Evolutionary conservation across 371 early-diverging fungal genomes (phyloP).

Genomic region (Scutellospora calospora): DNA sequence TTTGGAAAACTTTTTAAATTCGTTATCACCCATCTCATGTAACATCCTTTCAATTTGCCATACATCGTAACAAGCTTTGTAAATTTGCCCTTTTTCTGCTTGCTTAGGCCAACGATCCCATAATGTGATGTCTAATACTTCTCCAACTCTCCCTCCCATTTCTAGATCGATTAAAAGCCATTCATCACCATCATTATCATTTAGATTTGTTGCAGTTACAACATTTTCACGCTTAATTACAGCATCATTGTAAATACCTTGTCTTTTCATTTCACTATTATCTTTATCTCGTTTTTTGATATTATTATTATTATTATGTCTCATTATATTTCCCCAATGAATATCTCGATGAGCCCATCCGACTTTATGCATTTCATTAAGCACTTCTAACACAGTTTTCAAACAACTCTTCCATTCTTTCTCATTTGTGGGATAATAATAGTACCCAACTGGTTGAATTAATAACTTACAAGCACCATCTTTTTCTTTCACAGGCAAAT

Average conservation of each 20-base stretch:
- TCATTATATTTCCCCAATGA: constrained; percentile 20
- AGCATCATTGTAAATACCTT: too few relatives aligned
- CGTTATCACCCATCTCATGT: neutral
- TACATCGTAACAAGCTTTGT: neutral
- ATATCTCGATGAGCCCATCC: constrained; percentile 14
- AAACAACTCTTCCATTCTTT: neutral
- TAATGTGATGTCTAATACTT: neutral
- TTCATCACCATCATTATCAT: neutral
- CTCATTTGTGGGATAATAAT: constrained; percentile 10
- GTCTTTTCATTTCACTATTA: too few relatives aligned
- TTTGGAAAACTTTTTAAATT: neutral
- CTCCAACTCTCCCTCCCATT: neutral
- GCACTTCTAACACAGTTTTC: constrained; percentile 10
- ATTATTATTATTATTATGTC: neutral
- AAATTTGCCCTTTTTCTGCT: neutral
- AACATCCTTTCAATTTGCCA: constrained; percentile 6
- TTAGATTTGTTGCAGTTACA: too few relatives aligned
- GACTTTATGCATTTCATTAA: constrained; percentile 14
- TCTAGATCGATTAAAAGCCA: constrained; percentile 23
- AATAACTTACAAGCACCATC: constrained; percentile 16
- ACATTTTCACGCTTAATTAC: too few relatives aligned
- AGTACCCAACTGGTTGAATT: constrained; percentile 4
- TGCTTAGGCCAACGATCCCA: constrained; percentile 12
- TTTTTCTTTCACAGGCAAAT: neutral
- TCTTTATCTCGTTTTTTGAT: too few relatives aligned